Evolutionary conservation across 768 basidiomycete species (phyloP).

Genomic region (Boletellus ananiceps): DNA sequence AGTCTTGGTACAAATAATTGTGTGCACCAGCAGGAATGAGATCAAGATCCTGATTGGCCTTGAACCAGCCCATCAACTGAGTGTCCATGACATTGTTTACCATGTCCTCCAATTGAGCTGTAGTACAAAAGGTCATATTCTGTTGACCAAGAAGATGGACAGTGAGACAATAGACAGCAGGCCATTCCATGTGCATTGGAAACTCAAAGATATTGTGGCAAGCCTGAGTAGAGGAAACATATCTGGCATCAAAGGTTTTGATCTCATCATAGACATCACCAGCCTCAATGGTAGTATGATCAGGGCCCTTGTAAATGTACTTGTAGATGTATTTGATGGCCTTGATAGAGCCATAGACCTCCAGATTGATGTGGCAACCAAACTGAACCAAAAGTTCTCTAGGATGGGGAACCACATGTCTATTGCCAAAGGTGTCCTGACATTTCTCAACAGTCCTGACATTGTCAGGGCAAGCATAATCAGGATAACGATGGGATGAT

Average conservation of each 20-base stretch:
- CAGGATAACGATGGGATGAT: no score
- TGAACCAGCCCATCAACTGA: slow-evolving; percentile 31
- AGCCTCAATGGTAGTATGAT: no score
- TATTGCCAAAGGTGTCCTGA: slow-evolving; percentile 30
- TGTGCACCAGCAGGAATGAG: slow-evolving; percentile 5
- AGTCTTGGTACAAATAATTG: slow-evolving; percentile 31
- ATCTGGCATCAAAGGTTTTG: background rate
- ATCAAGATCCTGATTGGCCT: slow-evolving; percentile 21
- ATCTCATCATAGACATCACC: no score
- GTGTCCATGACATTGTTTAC: slow-evolving; percentile 17
- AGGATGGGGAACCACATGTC: slow-evolving; percentile 40
- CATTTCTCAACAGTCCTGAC: slow-evolving; percentile 19
- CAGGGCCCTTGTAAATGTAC: slow-evolving; percentile 42
- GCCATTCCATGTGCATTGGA: slow-evolving; percentile 1
- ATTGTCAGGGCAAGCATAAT: background rate
- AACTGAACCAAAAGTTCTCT: slow-evolving; percentile 34
- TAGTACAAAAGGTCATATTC: slow-evolving; percentile 25
- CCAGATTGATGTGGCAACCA: slow-evolving; percentile 7
- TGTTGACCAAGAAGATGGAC: background rate
- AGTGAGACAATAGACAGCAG: slow-evolving; percentile 1
- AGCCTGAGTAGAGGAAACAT: background rate
- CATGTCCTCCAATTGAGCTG: slow-evolving; percentile 15
- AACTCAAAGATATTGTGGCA: background rate
- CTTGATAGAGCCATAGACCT: background rate
- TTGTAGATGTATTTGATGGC: slow-evolving; percentile 36